Conservation (phyloP, 2,329 filamentous ascomycete genomes). For the Pseudopithomyces maydicus region DNA sequence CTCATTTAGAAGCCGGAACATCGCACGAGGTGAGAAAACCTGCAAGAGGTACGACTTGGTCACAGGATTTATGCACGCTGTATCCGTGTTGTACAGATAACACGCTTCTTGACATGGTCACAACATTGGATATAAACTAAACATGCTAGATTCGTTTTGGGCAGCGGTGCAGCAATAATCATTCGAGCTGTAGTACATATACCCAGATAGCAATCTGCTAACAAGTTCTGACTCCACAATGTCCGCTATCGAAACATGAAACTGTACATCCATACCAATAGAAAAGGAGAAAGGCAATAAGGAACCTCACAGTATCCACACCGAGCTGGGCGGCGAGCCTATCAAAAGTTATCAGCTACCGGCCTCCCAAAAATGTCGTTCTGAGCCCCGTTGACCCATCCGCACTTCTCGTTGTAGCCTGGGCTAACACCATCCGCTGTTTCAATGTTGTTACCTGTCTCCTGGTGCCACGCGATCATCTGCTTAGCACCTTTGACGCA, state of each 20-base stretch:
- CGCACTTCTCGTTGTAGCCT: slow-evolving; percentile 31
- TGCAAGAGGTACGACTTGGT: too few relatives aligned
- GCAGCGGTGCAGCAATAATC: not conserved
- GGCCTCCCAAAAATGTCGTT: slow-evolving; percentile 27
- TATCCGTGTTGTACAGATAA: not conserved
- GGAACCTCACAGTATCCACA: too few relatives aligned
- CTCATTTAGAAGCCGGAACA: too few relatives aligned
- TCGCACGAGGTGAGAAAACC: too few relatives aligned
- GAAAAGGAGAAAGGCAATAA: too few relatives aligned
- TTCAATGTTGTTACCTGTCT: slow-evolving; percentile 30
- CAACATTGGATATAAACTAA: not conserved
- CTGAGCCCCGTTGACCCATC: slow-evolving; percentile 30
- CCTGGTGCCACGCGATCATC: slow-evolving; percentile 56
- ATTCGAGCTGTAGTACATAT: not conserved
- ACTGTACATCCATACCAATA: too few relatives aligned
- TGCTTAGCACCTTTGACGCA: slow-evolving; percentile 57
- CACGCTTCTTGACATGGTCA: not conserved
- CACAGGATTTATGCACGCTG: not conserved
- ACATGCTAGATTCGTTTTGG: not conserved
- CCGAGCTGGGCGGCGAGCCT: not conserved
- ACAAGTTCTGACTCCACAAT: too few relatives aligned
- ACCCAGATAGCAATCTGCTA: too few relatives aligned
- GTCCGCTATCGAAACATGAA: too few relatives aligned
- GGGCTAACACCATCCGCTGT: slow-evolving; percentile 18
- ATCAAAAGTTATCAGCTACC: not conserved